These are phyloP conservation scores for Vaccinium macrocarpon DNA, from an alignment of 148 eudicot species.

Conservation along the genomic window DNA sequence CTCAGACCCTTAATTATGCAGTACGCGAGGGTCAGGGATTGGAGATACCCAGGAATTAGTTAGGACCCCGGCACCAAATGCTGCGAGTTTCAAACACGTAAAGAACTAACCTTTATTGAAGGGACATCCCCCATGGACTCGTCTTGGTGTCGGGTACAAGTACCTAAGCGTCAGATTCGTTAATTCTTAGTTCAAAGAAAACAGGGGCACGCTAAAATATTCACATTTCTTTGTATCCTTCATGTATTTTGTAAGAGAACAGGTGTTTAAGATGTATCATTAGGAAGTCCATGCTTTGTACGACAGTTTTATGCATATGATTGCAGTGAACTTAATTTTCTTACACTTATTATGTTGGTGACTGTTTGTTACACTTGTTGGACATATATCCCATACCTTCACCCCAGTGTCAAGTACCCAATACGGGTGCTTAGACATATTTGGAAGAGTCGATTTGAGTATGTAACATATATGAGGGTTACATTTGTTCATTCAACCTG, in stretches of 20 bases:
- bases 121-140: no score
- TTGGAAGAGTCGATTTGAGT: neutral
- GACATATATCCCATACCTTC: neutral
- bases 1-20: neutral
- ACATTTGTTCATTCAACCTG: neutral
- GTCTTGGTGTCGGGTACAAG: no score
- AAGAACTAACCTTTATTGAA: neutral
- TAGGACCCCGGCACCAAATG: neutral
- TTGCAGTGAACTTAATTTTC: no score
- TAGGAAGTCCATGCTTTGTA: neutral
- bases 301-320: neutral
- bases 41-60: neutral
- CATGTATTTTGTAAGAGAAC: neutral
- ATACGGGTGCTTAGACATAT: neutral
- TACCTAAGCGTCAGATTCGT: neutral
- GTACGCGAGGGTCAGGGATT: neutral
- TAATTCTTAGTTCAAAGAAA: neutral
- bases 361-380: neutral
- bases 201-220: neutral
- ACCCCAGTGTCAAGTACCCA: neutral
- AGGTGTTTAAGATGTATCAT: neutral
- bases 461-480: neutral
- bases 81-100: neutral
- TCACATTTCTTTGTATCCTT: neutral
- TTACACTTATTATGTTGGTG: neutral